Evolutionary conservation across 352 stramenopile genomes (phyloP).

Genomic region (Phytophthora palmivora): DNA sequence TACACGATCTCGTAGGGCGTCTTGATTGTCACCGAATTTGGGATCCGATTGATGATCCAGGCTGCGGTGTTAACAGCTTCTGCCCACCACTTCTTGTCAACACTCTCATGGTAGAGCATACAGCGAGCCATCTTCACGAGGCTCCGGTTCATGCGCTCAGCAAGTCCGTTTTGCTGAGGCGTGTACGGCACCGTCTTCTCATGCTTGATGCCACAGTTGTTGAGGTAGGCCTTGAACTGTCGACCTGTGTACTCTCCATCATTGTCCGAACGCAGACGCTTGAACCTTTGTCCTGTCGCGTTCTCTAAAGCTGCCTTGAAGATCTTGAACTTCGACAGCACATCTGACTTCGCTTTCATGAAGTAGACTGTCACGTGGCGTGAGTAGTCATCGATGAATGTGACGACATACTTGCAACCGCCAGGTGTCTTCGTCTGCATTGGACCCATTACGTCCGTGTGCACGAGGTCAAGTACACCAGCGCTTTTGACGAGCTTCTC

Average conservation of each 20-base stretch:
- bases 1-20: neutral
- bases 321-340: neutral
- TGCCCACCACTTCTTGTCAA: neutral
- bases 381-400: neutral
- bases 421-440: too few species aligned
- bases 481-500: too few species aligned
- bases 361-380: neutral
- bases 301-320: too few species aligned
- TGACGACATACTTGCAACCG: too few species aligned
- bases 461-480: too few species aligned
- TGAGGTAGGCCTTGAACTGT: too few species aligned
- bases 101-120: neutral
- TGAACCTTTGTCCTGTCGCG: neutral
- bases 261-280: neutral
- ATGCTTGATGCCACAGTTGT: too few species aligned
- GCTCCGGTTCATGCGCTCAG: neutral
- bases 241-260: neutral
- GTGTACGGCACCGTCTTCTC: neutral
- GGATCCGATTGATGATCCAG: neutral
- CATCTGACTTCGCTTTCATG: constrained; percentile 1
- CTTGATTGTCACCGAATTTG: neutral
- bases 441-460: too few species aligned
- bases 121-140: neutral
- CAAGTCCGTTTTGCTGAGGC: neutral
- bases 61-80: neutral